Percentiles rank a stretch among this genome's conserved stretches.
phyloP scores from a whole-genome alignment of 805 yeast genomes.

The Myxozyma sirexii region DNA sequence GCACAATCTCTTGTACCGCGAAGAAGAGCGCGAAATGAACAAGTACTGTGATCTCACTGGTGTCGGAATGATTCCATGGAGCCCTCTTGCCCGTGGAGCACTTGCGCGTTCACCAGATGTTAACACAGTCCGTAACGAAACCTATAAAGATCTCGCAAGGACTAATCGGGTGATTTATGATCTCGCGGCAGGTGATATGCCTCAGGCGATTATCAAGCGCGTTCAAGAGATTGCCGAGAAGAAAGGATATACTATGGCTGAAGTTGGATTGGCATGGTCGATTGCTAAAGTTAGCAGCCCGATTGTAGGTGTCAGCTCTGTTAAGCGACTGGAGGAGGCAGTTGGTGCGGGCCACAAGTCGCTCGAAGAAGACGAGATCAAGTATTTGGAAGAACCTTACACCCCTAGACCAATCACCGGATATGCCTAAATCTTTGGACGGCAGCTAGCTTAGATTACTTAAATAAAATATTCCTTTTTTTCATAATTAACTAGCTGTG shows the following conservation, averaged over 20 bases:
- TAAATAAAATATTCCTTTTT: too few relatives aligned
- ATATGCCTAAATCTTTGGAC: too few relatives aligned
- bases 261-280: slow-evolving; percentile 57
- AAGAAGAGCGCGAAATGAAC: slow-evolving; percentile 65
- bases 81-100: slow-evolving; percentile 58
- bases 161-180: not conserved
- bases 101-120: slow-evolving; percentile 46
- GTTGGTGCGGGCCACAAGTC: slow-evolving; percentile 47
- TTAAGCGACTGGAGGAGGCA: slow-evolving; percentile 56
- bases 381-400: slow-evolving; percentile 42
- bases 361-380: slow-evolving; percentile 43
- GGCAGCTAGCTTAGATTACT: too few relatives aligned
- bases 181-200: not conserved
- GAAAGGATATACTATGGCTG: slow-evolving; percentile 54
- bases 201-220: slow-evolving; percentile 46
- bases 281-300: slow-evolving; percentile 55
- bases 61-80: slow-evolving; percentile 63
- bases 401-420: slow-evolving; percentile 34
- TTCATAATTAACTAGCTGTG: too few relatives aligned
- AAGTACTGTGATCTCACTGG: slow-evolving; percentile 55
- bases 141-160: not conserved
- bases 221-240: slow-evolving; percentile 55
- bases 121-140: slow-evolving; percentile 49
- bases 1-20: slow-evolving; percentile 60
- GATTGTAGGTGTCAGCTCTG: slow-evolving; percentile 56